Evolutionary conservation across 129 eudicot genomes (phyloP), one percentile per base, ranked within the genome.

Genomic region (Centrapalus pauciflorus): DNA sequence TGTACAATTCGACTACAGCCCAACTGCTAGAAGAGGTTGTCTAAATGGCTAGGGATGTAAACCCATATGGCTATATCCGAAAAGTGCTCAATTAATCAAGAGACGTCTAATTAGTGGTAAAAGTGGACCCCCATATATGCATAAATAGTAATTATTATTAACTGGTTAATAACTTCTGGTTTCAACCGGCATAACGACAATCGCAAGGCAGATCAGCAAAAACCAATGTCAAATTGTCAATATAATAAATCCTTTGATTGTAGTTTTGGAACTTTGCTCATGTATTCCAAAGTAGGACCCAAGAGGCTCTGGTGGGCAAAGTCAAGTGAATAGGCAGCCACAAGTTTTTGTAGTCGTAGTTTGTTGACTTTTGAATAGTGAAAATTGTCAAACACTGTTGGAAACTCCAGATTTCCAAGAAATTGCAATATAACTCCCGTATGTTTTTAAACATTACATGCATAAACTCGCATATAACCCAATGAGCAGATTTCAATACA

Each of bases 241-340:
- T 48, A 32, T 33, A 4, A 56, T 40, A 16, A 25, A 66, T n/a
- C 7, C 2, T 14, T 57, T 75, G 14, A 25, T 35, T 27, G 55
- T 60, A 14, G 4, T 32, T 59, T 57, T 58, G 79, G 79, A 66
- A 57, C 25, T 33, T 66, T 75, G 61, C 34, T 37, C 33, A 49
- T 46, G 67, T 75, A 46, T 7, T 24, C 9, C 65, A 52, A 63
- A 38, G 65, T 73, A 73, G 64, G 71, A 55, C 71, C 57, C 65
- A 45, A 48, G 41, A 66, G 74, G 46, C 55, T 46, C 61, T 33
- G 69, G 45, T 57, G 74, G 54, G 20, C 79, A 35, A 75, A 75
- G 79, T 75, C 62, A 74, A 75, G 67, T 17, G 45, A 66, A 66
- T 55, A 75, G 21, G 26, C 55, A 75, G 79, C 69, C 73, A 54